Conservation (phyloP, 2,329 filamentous ascomycete species). For the Aspergillus sp. region DNA sequence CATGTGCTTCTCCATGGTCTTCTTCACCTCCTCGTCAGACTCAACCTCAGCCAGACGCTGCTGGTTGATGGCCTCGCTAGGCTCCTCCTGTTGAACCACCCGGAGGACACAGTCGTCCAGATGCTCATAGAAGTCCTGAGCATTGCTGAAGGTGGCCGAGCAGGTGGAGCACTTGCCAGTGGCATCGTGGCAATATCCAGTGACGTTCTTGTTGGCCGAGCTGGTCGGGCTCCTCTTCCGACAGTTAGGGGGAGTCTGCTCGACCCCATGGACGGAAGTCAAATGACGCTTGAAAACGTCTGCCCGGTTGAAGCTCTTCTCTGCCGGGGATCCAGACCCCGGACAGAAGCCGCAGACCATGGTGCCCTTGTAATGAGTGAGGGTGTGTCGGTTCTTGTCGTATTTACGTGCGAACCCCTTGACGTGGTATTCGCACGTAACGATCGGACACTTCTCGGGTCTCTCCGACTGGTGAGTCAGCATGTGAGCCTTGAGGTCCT, state of each 20-base stretch:
- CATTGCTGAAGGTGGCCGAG: constrained; percentile 76
- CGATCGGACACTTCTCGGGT: constrained; percentile 91
- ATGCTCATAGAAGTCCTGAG: constrained; percentile 97
- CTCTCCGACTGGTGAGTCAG: constrained; percentile 88
- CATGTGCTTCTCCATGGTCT: constrained; percentile 59
- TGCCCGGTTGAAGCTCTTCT: constrained; percentile 94
- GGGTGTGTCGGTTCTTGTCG: constrained; percentile 90
- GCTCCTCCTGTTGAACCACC: constrained; percentile 61
- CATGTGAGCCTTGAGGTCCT: constrained; percentile 92
- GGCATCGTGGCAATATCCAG: constrained; percentile 71
- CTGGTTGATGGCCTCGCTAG: constrained; percentile 58
- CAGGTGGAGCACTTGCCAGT: constrained; percentile 92
- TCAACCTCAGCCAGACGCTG: constrained; percentile 59
- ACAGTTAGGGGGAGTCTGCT: constrained; percentile 89
- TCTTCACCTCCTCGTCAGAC: constrained; percentile 56
- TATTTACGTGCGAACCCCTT: constrained; percentile 96
- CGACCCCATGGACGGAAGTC: constrained; percentile 85
- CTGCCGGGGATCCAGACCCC: constrained; percentile 79
- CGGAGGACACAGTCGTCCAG: constrained; percentile 70
- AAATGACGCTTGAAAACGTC: constrained; percentile 95
- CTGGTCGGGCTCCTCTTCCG: constrained; percentile 65
- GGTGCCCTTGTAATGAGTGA: constrained; percentile 95
- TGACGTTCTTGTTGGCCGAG: constrained; percentile 61
- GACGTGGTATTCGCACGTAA: constrained; percentile 84
- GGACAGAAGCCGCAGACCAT: constrained; percentile 97